phyloP scores from a whole-genome alignment of 2,329 filamentous ascomycete genomes.

The Cladobotryum protrusum region DNA sequence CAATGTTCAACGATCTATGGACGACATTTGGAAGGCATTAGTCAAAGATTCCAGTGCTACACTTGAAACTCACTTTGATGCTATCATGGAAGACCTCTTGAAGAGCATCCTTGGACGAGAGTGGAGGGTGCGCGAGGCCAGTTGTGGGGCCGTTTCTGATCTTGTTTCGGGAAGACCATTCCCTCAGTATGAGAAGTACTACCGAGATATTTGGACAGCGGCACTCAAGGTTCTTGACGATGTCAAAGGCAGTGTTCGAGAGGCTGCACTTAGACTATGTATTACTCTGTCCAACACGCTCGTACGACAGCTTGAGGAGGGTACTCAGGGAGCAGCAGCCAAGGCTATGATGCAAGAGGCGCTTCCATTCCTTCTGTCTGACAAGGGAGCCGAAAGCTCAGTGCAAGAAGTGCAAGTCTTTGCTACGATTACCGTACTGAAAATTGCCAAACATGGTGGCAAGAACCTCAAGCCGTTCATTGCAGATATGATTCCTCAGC shows the following conservation, averaged over 20 bases:
- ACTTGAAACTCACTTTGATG: constrained; percentile 76
- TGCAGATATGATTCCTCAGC: constrained; percentile 70
- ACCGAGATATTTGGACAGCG: constrained; percentile 76
- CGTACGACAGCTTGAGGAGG: constrained; percentile 77
- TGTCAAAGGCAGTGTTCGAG: constrained; percentile 84
- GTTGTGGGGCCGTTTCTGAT: constrained; percentile 83
- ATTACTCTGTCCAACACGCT: constrained; percentile 78
- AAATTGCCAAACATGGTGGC: constrained; percentile 87
- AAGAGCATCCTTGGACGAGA: constrained; percentile 83
- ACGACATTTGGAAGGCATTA: constrained; percentile 94
- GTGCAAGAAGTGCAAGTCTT: constrained; percentile 84
- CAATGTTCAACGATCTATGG: constrained; percentile 92
- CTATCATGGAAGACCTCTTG: constrained; percentile 81
- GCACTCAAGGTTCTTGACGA: constrained; percentile 92
- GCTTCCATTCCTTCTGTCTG: constrained; percentile 82
- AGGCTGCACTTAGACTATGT: constrained; percentile 74
- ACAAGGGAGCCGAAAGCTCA: constrained; percentile 81
- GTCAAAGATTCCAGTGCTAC: constrained; percentile 78
- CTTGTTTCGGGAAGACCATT: constrained; percentile 75
- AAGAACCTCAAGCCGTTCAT: constrained; percentile 73
- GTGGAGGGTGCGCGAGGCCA: constrained; percentile 89
- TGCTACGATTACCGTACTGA: constrained; percentile 73
- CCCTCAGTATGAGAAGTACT: constrained; percentile 73
- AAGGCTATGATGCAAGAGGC: constrained; percentile 78
- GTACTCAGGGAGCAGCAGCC: constrained; percentile 62